Evolutionary conservation across 371 early-diverging fungal genomes (phyloP), one percentile per base, ranked within the genome.

Genomic region (Mucor piriformis): DNA sequence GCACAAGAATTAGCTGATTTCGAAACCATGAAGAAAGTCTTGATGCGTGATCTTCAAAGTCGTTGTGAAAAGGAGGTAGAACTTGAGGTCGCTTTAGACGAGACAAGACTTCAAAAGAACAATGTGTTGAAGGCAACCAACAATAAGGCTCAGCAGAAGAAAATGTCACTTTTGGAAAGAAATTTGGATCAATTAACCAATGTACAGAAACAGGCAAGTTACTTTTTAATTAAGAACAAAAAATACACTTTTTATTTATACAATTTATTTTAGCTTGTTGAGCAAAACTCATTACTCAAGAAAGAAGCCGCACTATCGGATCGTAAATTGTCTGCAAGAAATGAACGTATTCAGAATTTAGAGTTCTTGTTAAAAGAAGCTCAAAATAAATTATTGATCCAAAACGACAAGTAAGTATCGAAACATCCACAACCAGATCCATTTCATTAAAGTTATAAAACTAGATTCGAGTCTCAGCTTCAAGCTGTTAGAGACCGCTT

Each of bases 11-110:
- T 96, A 46, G 82, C 88, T n/a, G 96, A 97, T 63, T 97, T 95
- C 77, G 97, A 97, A 59, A 88, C 90, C 47, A 95, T 96, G 95
- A 95, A 95, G 83, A 94, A 94, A 83, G 91, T 93, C 21, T 77
- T 98, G 56, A 95, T 96, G 96, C 88, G 93, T 24, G 97, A 97
- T 66, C 85, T 98, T 35, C 95, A 96, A 73, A 89, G 90, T 79
- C 89, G 96, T 16, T 96, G 97, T 76, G 96, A 98, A 69, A 93
- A 92, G 78, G 93, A 79, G 10, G 95, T 97, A 15, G 96, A 97
- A 76, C 84, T 97, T 15, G 97, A 97, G 71, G 90, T 96, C 66
- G 86, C 91, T 0, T 77, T 98, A 47, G 98, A 97, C 61, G 96
- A 96, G 61, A 87, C 92, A 2, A 86, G 93, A 6, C 93, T 92